These are phyloP conservation scores for Elaeagnus macrophylla DNA, from an alignment of 306 rosid species.

Conservation along the genomic window DNA sequence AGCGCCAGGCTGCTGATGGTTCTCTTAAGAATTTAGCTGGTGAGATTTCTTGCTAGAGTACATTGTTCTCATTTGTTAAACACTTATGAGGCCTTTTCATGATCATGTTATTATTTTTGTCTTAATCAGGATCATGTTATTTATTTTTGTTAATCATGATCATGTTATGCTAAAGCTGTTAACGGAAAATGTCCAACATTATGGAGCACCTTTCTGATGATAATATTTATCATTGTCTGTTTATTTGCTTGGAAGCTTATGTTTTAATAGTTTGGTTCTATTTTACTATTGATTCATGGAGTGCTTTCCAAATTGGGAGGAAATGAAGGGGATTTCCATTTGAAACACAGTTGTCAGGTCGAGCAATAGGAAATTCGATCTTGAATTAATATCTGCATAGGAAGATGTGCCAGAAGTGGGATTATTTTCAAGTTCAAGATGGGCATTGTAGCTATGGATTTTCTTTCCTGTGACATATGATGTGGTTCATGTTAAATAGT, in stretches of 20 bases:
- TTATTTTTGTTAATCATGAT: neutral
- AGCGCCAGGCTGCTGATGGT: conserved; percentile 68
- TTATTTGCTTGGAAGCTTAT: neutral
- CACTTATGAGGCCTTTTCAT: neutral
- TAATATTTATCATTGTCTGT: neutral
- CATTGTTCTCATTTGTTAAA: neutral
- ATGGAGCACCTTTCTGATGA: neutral
- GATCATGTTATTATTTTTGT: neutral
- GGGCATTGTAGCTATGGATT: no score
- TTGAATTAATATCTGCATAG: no score
- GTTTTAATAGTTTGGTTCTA: neutral
- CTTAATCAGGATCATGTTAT: neutral
- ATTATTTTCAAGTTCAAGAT: no score
- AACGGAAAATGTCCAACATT: neutral
- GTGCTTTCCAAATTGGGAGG: neutral
- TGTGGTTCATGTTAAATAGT: no score
- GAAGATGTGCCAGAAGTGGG: no score
- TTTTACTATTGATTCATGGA: neutral
- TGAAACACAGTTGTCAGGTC: no score
- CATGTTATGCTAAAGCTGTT: neutral
- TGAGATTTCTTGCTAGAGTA: conserved; percentile 23
- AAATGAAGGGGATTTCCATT: no score
- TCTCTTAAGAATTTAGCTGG: conserved; percentile 86
- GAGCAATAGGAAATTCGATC: no score
- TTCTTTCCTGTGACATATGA: no score